Evolutionary conservation across 257 asterid species (phyloP).

Genomic region (Fraxinus excelsior): DNA sequence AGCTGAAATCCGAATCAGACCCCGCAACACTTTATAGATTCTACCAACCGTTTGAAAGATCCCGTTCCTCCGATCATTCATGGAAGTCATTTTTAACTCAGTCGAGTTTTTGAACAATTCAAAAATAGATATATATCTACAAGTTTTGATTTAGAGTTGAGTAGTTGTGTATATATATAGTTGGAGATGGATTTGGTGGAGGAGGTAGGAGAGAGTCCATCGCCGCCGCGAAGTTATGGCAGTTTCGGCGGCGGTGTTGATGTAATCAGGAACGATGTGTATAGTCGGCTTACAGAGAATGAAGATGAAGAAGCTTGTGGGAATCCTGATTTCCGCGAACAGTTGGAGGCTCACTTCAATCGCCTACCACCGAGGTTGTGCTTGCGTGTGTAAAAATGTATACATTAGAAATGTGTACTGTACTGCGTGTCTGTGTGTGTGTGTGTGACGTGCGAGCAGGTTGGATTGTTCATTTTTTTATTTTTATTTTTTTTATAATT

Average conservation of each 20-base stretch:
- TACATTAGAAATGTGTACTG: neutral
- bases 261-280: constrained; percentile 66
- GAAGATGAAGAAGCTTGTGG: constrained; percentile 61
- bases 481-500: neutral
- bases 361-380: constrained; percentile 82
- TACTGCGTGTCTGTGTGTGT: neutral
- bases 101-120: constrained; percentile 23
- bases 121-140: neutral
- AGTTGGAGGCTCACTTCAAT: constrained; percentile 78
- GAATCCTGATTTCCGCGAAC: constrained; percentile 65
- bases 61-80: constrained; percentile 31
- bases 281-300: constrained; percentile 61
- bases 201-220: constrained; percentile 90
- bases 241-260: constrained; percentile 61
- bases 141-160: neutral
- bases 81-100: constrained; percentile 41
- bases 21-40: constrained; percentile 34
- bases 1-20: constrained; percentile 20
- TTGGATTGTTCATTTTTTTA: neutral
- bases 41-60: constrained; percentile 46
- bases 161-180: neutral
- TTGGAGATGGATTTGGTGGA: constrained; percentile 69
- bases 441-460: neutral
- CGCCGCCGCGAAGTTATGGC: constrained; percentile 82
- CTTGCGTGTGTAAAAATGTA: constrained; percentile 10